Evolutionary conservation across 192 early-diverging fungal genomes (phyloP).

Genomic region (Podochytrium sp.): DNA sequence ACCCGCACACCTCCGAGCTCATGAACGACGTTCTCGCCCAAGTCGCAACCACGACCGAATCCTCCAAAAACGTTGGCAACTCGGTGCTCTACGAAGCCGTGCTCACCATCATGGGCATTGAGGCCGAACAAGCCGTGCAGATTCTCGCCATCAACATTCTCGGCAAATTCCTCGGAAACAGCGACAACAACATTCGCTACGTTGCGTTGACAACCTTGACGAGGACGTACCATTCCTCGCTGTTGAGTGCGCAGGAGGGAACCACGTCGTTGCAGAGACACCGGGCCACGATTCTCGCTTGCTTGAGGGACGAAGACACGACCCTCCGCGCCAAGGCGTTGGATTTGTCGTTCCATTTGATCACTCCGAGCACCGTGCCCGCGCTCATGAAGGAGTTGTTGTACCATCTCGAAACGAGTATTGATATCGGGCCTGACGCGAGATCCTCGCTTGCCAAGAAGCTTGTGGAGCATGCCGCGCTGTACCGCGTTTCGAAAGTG

Average conservation of each 20-base stretch:
- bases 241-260: constrained; percentile 80
- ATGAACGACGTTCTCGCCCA: constrained; percentile 98
- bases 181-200: constrained; percentile 96
- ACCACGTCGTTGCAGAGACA: constrained; percentile 95
- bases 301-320: constrained; percentile 92
- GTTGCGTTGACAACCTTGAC: constrained; percentile 95
- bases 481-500: constrained; percentile 87
- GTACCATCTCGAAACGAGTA: constrained; percentile 86
- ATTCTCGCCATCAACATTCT: constrained; percentile 98
- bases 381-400: constrained; percentile 89
- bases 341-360: constrained; percentile 93
- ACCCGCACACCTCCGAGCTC: constrained; percentile 79
- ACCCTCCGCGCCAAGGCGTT: constrained; percentile 94
- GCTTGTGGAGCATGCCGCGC: constrained; percentile 86
- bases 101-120: constrained; percentile 93
- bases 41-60: constrained; percentile 94
- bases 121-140: constrained; percentile 85
- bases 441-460: constrained; percentile 86
- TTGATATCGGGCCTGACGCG: constrained; percentile 82
- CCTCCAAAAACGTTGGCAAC: constrained; percentile 94
- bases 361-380: constrained; percentile 86
- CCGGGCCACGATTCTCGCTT: constrained; percentile 93
- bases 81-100: constrained; percentile 97
- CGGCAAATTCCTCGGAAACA: constrained; percentile 90
- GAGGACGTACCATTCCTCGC: constrained; percentile 62